phyloP scores from a whole-genome alignment of 2,329 filamentous ascomycete species.

The Monosporascus sp. region DNA sequence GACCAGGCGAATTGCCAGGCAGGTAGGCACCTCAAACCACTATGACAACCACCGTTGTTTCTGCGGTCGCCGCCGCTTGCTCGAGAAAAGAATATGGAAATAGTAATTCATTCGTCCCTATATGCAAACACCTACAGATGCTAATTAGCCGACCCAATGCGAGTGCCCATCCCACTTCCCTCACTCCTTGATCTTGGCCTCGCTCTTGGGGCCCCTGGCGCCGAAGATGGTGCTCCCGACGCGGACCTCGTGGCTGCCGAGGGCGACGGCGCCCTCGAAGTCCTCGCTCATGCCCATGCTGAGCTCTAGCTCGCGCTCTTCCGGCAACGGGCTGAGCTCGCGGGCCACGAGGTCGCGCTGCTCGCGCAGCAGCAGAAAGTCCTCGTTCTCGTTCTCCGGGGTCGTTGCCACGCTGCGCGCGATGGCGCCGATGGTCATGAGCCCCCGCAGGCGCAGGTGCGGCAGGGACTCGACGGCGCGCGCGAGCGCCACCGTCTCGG shows the following conservation, averaged over 20 bases:
- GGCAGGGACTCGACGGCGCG: constrained; percentile 63
- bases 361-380: constrained; percentile 67
- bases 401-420: constrained; percentile 72
- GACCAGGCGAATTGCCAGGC: no score
- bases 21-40: no score
- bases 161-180: not conserved
- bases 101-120: not conserved
- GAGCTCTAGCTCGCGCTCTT: constrained; percentile 60
- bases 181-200: constrained; percentile 59
- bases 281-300: constrained; percentile 99
- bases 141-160: not conserved
- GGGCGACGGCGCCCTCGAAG: constrained; percentile 78
- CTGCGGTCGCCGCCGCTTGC: no score
- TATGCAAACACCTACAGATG: not conserved
- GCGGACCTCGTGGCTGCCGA: constrained; percentile 85
- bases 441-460: constrained; percentile 67
- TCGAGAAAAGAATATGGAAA: no score
- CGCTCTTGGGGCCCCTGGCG: constrained; percentile 68
- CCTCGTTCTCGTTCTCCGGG: constrained; percentile 80
- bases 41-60: no score
- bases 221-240: constrained; percentile 96
- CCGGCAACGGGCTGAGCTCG: constrained; percentile 45
- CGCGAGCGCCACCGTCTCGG: constrained; percentile 60
- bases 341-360: constrained; percentile 65
- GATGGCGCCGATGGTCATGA: constrained; percentile 98